Conservation (phyloP, 1,284 basidiomycete species). For the Ceratobasidium sp. region DNA sequence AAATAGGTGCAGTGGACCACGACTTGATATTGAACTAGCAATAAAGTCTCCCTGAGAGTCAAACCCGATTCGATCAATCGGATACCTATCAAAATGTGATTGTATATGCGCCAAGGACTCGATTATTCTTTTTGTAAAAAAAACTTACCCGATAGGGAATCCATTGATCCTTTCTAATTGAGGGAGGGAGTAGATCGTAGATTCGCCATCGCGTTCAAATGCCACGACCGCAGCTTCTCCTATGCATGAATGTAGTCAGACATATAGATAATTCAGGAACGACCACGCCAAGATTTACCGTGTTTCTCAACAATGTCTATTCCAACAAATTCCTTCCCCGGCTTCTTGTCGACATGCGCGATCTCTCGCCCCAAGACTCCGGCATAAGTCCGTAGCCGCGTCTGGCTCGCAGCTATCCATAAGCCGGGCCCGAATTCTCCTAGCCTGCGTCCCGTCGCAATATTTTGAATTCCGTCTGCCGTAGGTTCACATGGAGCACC, state of each 20-base stretch:
- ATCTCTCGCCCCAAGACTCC: slow-evolving; percentile 18
- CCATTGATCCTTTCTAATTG: slow-evolving; percentile 64
- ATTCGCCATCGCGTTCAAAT: slow-evolving; percentile 62
- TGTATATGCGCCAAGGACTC: no score
- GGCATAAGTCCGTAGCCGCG: slow-evolving; percentile 57
- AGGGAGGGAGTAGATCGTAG: slow-evolving; percentile 72
- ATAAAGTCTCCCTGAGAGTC: slow-evolving; percentile 8
- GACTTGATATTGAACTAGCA: slow-evolving; percentile 1
- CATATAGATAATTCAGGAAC: neutral
- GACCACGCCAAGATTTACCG: slow-evolving; percentile 50
- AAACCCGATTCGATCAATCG: slow-evolving; percentile 15
- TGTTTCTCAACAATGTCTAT: slow-evolving; percentile 62
- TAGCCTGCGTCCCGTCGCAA: slow-evolving; percentile 44
- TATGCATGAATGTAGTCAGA: slow-evolving; percentile 44
- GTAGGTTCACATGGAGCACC: slow-evolving; percentile 59
- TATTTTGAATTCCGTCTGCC: slow-evolving; percentile 50
- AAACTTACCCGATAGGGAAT: slow-evolving; percentile 50
- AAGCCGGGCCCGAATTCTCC: slow-evolving; percentile 45
- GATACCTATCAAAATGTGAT: slow-evolving; percentile 13
- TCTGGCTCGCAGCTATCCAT: slow-evolving; percentile 62
- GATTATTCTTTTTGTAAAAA: neutral
- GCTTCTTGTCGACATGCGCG: slow-evolving; percentile 56
- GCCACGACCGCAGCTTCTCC: slow-evolving; percentile 68
- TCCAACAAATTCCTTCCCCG: slow-evolving; percentile 59
- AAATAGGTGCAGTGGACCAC: neutral